A percentile compares a stretch with the other conserved stretches of the same genome.
Evolutionary conservation across 768 basidiomycete species (phyloP).

Genomic region (Lentinula edodes): DNA sequence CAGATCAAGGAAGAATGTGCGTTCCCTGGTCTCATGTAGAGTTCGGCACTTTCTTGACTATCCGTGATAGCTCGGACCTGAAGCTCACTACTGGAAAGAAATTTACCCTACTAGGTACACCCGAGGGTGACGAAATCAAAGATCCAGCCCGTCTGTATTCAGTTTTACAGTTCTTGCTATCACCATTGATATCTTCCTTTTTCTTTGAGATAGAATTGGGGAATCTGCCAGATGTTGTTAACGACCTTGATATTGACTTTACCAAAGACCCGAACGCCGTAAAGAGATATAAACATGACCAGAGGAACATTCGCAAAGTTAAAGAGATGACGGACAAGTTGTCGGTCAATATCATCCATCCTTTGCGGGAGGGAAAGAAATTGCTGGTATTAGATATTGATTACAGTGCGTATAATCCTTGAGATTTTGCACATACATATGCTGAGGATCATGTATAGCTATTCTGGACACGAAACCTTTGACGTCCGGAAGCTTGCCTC

Average conservation of each 20-base stretch:
- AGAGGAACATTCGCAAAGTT: constrained; percentile 78
- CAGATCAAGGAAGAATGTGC: constrained; percentile 66
- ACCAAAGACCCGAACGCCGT: constrained; percentile 53
- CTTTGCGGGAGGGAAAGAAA: constrained; percentile 70
- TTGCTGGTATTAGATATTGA: constrained; percentile 86
- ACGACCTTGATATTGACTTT: constrained; percentile 82
- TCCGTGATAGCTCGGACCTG: constrained; percentile 45
- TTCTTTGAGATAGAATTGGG: constrained; percentile 43
- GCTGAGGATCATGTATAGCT: constrained; percentile 33
- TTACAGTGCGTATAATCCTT: constrained; percentile 43
- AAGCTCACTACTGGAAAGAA: constrained; percentile 57
- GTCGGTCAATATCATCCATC: constrained; percentile 67
- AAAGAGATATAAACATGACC: constrained; percentile 64
- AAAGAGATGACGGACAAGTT: constrained; percentile 64
- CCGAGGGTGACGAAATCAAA: constrained; percentile 80
- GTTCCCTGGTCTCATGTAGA: constrained; percentile 13
- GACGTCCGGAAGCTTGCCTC: constrained; percentile 74
- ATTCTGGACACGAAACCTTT: constrained; percentile 83
- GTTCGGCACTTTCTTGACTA: background rate
- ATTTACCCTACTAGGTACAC: constrained; percentile 84
- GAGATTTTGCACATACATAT: background rate
- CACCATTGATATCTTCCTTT: background rate
- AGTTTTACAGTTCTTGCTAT: background rate
- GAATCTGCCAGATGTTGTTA: constrained; percentile 63
- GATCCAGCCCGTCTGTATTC: constrained; percentile 55